Conservation (phyloP, 768 basidiomycete genomes). For the Kwoniella heveanensis region DNA sequence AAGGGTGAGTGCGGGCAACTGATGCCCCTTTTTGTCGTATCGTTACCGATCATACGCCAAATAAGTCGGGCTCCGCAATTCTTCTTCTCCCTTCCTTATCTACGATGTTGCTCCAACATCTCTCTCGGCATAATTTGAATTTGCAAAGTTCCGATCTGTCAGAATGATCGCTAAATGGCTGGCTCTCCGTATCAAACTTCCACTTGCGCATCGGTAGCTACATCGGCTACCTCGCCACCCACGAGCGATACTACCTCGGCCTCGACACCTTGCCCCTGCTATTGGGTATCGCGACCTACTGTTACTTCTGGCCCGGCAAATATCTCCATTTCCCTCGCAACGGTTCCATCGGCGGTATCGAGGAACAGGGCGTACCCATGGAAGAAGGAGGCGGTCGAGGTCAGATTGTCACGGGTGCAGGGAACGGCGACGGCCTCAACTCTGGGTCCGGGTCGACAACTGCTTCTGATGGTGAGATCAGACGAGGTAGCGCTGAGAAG, state of each 20-base stretch:
- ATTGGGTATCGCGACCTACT: conserved; percentile 49
- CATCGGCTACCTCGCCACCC: conserved; percentile 52
- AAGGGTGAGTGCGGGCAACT: conserved; percentile 46
- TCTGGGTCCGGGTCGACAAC: not conserved
- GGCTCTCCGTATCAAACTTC: too few relatives aligned
- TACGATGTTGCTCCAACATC: too few relatives aligned
- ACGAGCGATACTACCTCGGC: conserved; percentile 52
- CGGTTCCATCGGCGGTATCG: not conserved
- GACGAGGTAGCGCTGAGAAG: not conserved
- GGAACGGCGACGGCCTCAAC: too few relatives aligned
- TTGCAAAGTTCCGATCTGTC: too few relatives aligned
- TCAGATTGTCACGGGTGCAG: not conserved
- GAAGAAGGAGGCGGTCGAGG: not conserved
- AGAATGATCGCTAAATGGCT: too few relatives aligned
- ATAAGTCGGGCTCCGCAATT: not conserved
- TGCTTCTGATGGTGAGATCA: not conserved
- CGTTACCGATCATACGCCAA: not conserved
- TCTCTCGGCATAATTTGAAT: too few relatives aligned
- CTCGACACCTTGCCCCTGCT: conserved; percentile 54
- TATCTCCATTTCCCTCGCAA: conserved; percentile 34
- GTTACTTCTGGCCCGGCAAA: conserved; percentile 52
- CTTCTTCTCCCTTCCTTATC: too few relatives aligned
- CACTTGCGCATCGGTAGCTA: too few relatives aligned
- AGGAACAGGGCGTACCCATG: not conserved
- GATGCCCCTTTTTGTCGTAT: too few relatives aligned